Conservation (phyloP, 2,329 filamentous ascomycete species). For the Paradendryphiella salina region DNA sequence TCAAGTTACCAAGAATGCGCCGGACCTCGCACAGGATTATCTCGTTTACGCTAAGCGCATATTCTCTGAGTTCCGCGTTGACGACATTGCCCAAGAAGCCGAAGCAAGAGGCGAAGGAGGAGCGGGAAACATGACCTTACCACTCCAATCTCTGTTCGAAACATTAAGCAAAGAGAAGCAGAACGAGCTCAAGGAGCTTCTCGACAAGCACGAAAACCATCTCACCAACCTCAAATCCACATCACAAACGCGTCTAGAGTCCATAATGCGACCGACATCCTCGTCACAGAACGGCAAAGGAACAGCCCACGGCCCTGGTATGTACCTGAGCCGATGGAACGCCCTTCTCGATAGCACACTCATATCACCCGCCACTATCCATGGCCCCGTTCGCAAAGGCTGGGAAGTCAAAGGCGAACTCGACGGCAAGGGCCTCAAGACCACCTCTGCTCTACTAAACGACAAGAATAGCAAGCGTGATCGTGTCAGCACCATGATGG, state of each 20-base stretch:
- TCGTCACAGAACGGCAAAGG: slow-evolving; percentile 18
- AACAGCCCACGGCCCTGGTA: slow-evolving; percentile 66
- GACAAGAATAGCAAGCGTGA: slow-evolving; percentile 18
- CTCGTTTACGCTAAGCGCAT: slow-evolving; percentile 63
- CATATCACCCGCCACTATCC: slow-evolving; percentile 63
- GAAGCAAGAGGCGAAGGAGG: slow-evolving; percentile 31
- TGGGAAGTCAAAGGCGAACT: slow-evolving; percentile 46
- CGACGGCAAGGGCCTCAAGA: slow-evolving; percentile 42
- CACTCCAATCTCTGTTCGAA: slow-evolving; percentile 50
- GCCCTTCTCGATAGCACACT: slow-evolving; percentile 68
- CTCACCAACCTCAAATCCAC: slow-evolving; percentile 45
- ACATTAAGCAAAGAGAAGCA: slow-evolving; percentile 56
- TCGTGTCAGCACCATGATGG: slow-evolving; percentile 20
- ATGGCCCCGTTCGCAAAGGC: slow-evolving; percentile 57
- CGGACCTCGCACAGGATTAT: slow-evolving; percentile 65
- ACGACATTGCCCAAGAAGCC: slow-evolving; percentile 22
- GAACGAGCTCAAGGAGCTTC: slow-evolving; percentile 52
- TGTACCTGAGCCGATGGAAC: slow-evolving; percentile 74
- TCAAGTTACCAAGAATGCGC: slow-evolving; percentile 68
- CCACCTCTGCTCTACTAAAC: slow-evolving; percentile 16
- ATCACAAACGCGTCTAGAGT: slow-evolving; percentile 56
- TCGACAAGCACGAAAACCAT: slow-evolving; percentile 66
- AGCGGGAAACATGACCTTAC: slow-evolving; percentile 50
- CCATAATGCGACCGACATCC: slow-evolving; percentile 52
- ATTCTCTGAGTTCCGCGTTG: slow-evolving; percentile 58